Percentiles rank a stretch among this genome's conserved stretches.
These are phyloP conservation scores for Pestalotiopsis sp. DNA, from an alignment of 2,329 filamentous ascomycete species.

Conservation along the genomic window DNA sequence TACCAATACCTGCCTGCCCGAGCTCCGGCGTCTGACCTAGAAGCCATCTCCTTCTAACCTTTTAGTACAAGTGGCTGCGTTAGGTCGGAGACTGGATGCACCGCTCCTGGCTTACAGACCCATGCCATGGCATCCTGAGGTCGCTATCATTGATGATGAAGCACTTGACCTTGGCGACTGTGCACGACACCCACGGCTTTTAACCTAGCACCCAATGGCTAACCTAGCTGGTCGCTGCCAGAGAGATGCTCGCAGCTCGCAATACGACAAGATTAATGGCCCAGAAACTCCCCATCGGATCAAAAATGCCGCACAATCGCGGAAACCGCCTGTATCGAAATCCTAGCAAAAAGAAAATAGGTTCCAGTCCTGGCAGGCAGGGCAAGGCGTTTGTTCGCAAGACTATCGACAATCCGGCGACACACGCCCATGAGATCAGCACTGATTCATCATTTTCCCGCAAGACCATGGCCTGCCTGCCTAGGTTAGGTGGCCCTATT, in stretches of 20 bases:
- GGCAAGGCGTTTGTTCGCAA: not conserved
- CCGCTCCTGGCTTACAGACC: not conserved
- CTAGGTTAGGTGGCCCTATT: not conserved
- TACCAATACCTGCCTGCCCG: not conserved
- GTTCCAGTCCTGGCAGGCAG: not conserved
- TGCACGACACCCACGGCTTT: too few relatives aligned
- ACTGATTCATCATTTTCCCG: not conserved
- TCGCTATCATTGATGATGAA: too few relatives aligned
- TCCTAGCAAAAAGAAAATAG: not conserved
- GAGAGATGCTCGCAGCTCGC: too few relatives aligned
- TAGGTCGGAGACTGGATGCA: not conserved
- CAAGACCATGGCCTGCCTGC: not conserved
- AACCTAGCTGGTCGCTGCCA: too few relatives aligned
- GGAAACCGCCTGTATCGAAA: not conserved
- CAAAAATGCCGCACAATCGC: too few relatives aligned
- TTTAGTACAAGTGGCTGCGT: not conserved
- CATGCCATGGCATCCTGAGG: not conserved
- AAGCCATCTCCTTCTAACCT: too few relatives aligned
- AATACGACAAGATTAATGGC: too few relatives aligned
- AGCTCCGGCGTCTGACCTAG: too few relatives aligned
- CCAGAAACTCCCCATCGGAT: too few relatives aligned
- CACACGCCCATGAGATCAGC: not conserved
- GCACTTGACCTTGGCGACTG: too few relatives aligned
- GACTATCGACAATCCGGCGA: not conserved
- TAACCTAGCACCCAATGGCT: too few relatives aligned